Percentiles rank a stretch among this genome's conserved stretches.
Evolutionary conservation across 2,329 filamentous ascomycete genomes (phyloP).

Genomic region (Hansfordia pulvinata): DNA sequence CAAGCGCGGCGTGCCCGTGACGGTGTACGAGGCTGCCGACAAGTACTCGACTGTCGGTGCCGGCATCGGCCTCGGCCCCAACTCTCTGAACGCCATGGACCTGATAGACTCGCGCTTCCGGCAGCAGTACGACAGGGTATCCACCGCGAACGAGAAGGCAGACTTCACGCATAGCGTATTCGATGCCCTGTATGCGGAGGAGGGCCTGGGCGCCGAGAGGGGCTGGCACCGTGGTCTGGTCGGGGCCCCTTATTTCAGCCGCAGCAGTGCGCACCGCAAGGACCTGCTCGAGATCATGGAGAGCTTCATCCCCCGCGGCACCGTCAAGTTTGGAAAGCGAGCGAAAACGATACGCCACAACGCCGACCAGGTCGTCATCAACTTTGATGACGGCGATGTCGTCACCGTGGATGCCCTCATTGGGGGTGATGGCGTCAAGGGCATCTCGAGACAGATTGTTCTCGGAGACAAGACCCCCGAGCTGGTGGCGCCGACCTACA

Average conservation of each 20-base stretch:
- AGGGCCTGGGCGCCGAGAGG: constrained; percentile 22
- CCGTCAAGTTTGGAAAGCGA: constrained; percentile 13
- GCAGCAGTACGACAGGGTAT: constrained; percentile 21
- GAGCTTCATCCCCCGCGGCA: constrained; percentile 13
- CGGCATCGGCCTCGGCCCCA: constrained; percentile 23
- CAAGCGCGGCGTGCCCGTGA: constrained; percentile 12
- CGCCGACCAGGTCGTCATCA: constrained; percentile 8
- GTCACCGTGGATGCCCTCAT: constrained; percentile 10
- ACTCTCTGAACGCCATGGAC: constrained; percentile 25
- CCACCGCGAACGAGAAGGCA: constrained; percentile 21
- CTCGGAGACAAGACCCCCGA: constrained; percentile 10
- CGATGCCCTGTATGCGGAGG: constrained; percentile 23
- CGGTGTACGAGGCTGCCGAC: constrained; percentile 13
- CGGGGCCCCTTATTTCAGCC: constrained; percentile 20
- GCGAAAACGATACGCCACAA: constrained; percentile 10
- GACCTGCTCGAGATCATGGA: constrained; percentile 27
- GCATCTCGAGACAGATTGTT: constrained; percentile 10
- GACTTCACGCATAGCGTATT: constrained; percentile 24
- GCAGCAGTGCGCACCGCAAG: constrained; percentile 25
- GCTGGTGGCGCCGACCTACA: constrained; percentile 13
- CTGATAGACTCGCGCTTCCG: constrained; percentile 23
- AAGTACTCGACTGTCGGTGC: constrained; percentile 14
- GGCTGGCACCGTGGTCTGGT: constrained; percentile 21
- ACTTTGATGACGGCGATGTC: constrained; percentile 10
- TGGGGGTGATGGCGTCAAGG: constrained; percentile 14